phyloP scores from a whole-genome alignment of 2,329 filamentous ascomycete species.

The Talaromyces sp. region DNA sequence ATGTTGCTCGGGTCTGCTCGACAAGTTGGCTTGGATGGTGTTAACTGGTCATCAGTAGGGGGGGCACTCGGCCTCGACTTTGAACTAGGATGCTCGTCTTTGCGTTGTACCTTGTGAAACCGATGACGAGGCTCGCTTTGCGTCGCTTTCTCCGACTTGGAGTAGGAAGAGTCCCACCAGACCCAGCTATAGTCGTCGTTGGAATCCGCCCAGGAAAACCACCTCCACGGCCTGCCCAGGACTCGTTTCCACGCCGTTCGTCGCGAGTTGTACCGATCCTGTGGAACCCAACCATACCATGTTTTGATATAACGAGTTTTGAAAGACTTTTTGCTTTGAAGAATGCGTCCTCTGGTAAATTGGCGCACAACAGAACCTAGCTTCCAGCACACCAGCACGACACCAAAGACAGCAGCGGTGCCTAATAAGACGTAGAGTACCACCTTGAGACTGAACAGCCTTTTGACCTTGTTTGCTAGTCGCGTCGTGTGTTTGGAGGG shows the following conservation, averaged over 20 bases:
- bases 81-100: not conserved
- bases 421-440: conserved; percentile 31
- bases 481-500: conserved; percentile 20
- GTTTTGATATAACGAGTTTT: conserved; percentile 33
- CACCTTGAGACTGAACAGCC: conserved; percentile 24
- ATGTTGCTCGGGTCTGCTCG: not conserved
- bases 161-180: conserved; percentile 35
- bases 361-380: conserved; percentile 30
- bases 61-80: not conserved
- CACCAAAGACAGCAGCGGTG: conserved; percentile 33
- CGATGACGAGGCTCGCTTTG: not conserved
- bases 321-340: conserved; percentile 25
- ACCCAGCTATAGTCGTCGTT: conserved; percentile 33
- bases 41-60: not conserved
- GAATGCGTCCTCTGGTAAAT: conserved; percentile 29
- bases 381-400: conserved; percentile 36
- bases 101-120: not conserved
- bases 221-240: conserved; percentile 19
- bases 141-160: not conserved
- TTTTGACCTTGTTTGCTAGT: not conserved
- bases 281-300: conserved; percentile 39
- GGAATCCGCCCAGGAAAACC: conserved; percentile 30
- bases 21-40: not conserved
- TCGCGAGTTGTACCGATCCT: conserved; percentile 25
- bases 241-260: conserved; percentile 19